Conservation (phyloP, 1,284 basidiomycete genomes). For the Ganoderma resinaceum region DNA sequence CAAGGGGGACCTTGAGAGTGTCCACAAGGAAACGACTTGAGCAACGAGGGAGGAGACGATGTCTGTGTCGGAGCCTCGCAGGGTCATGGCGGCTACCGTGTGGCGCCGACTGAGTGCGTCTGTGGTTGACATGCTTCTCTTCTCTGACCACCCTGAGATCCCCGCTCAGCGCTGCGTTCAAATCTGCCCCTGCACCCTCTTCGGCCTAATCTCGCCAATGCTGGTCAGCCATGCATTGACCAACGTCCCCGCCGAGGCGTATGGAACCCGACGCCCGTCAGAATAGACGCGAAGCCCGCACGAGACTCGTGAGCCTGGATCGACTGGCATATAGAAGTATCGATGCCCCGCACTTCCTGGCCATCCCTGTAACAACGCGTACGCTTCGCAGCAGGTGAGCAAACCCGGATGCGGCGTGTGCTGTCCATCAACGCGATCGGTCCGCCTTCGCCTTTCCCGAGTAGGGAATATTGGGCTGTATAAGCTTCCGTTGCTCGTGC, state of each 20-base stretch:
- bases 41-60: not conserved
- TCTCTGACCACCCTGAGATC: not conserved
- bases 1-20: too few relatives aligned
- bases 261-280: not conserved
- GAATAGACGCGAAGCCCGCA: not conserved
- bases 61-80: too few relatives aligned
- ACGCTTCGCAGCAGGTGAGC: not conserved
- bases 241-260: not conserved
- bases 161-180: not conserved
- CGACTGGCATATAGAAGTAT: not conserved
- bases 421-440: slow-evolving; percentile 3
- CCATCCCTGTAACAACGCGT: not conserved
- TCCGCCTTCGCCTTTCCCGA: slow-evolving; percentile 2
- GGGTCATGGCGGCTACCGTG: not conserved
- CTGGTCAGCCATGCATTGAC: not conserved
- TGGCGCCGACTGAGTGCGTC: not conserved
- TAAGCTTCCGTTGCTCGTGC: not conserved
- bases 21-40: too few relatives aligned
- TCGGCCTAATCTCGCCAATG: slow-evolving; percentile 1
- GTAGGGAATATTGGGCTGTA: not conserved
- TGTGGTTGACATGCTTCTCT: slow-evolving; percentile 2
- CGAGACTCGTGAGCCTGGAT: not conserved
- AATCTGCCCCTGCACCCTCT: not conserved
- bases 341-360: not conserved
- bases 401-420: not conserved